Base-by-base conservation (phyloP, 192 early-diverging fungal species). In the Linnemannia zychae region DNA sequence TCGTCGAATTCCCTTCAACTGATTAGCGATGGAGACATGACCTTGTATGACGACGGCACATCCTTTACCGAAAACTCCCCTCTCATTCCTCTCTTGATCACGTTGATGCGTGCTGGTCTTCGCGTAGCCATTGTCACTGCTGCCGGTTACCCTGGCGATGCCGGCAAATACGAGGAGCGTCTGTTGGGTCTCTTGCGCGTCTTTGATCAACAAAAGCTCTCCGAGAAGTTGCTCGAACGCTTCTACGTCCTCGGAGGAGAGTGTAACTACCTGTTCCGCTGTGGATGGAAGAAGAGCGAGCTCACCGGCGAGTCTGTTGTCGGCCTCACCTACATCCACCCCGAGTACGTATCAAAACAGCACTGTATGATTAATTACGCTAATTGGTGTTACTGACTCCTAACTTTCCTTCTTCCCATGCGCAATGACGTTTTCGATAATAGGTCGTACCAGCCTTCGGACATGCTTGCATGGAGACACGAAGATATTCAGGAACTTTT, bases 171-270 rank as follows among this genome's bases (percentile, higher is more conserved):
- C 90, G 96, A 97, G 86, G 80, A 89, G 47, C 85, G 97, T 22
- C 88, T 98, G 7, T 89, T 91, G 13, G 97, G 97, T 0, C 89
- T 98, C 18, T 82, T 98, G 46, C 80, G 88, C 20, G 92, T 93
- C 1, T 94, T 98, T 74, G 80, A 84, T 1, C 79, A 17, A 0
- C 87, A 88, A 1, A 72, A 72, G 13, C 87, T 97, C 22, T 69
- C 88, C 5, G 76, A 89, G 9, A 87, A 88, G 24, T 80, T 89
- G 47, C 84, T 92, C 4, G 77, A 79, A 17, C 87, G 90, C 38
- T 98, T 98, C 89, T 97, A 92, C 77, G 94, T 98, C 47, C 84
- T 98, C 22, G 94, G 94, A 72, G 96, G 96, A 80, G 96, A 98
- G 88, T 96, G 96, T 90, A 98, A 98, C 88, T 98, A 94, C 73